These are phyloP conservation scores for Ceratobasidium sp. DNA, from an alignment of 1,284 basidiomycete genomes.

Conservation along the genomic window DNA sequence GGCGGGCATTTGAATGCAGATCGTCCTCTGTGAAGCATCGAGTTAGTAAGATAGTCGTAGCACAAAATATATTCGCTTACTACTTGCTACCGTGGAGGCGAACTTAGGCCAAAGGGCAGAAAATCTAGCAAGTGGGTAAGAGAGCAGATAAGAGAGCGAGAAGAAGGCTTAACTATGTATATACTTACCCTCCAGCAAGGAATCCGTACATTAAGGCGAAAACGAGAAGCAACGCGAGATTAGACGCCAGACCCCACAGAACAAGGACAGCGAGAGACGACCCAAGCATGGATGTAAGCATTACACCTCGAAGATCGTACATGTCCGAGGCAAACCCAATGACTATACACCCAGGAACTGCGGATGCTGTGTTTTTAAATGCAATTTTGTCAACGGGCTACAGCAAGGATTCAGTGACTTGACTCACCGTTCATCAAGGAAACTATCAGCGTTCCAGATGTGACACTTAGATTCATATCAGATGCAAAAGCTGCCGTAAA, in stretches of 20 bases:
- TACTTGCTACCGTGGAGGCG: slow-evolving; percentile 47
- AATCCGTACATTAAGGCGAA: slow-evolving; percentile 50
- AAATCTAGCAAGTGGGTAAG: slow-evolving; percentile 31
- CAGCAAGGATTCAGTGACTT: not conserved
- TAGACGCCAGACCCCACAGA: slow-evolving; percentile 49
- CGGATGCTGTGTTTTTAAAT: slow-evolving; percentile 38
- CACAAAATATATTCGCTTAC: not conserved
- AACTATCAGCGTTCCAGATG: slow-evolving; percentile 49
- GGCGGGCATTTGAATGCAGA: slow-evolving; percentile 44
- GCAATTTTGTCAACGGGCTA: not conserved
- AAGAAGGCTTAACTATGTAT: no score
- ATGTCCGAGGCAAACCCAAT: slow-evolving; percentile 49
- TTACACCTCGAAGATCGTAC: slow-evolving; percentile 48
- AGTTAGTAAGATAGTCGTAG: not conserved
- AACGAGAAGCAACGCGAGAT: slow-evolving; percentile 38
- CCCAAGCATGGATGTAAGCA: slow-evolving; percentile 47
- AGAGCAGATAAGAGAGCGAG: not conserved
- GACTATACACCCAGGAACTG: slow-evolving; percentile 47
- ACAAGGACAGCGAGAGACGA: slow-evolving; percentile 47
- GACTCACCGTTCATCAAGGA: slow-evolving; percentile 50
- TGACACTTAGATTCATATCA: slow-evolving; percentile 50
- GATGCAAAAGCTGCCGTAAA: slow-evolving; percentile 48
- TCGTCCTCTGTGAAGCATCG: slow-evolving; percentile 46
- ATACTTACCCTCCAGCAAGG: slow-evolving; percentile 49
- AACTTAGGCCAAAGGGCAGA: slow-evolving; percentile 50